Conservation (phyloP, 306 rosid species). For the Gastrolobium bilobum region DNA sequence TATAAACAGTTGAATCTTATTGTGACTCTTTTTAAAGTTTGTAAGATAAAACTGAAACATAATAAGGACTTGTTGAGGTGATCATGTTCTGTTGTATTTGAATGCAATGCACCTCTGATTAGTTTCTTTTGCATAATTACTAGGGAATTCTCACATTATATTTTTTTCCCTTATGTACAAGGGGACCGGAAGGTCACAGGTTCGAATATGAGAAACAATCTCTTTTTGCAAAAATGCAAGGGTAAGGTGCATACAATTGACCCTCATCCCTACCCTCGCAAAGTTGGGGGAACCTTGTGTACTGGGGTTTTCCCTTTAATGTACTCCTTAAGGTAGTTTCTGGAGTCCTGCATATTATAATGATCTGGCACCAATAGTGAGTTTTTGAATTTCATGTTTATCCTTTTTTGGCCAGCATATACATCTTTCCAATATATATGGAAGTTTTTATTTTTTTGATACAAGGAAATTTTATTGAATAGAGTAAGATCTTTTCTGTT, state of each 20-base stretch:
- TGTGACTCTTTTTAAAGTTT: neutral
- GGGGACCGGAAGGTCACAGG: no score
- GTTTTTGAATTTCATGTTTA: conserved; percentile 30
- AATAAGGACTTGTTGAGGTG: neutral
- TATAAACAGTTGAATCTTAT: neutral
- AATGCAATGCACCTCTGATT: conserved; percentile 22
- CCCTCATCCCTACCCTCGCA: no score
- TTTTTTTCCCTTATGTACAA: neutral
- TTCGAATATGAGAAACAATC: no score
- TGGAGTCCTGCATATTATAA: conserved; percentile 24
- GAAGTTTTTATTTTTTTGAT: conserved; percentile 15
- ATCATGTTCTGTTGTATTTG: conserved; percentile 43
- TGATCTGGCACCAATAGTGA: conserved; percentile 29
- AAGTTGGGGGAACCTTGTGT: no score
- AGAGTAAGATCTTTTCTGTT: neutral
- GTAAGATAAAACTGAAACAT: conserved; percentile 34
- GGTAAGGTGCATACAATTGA: no score
- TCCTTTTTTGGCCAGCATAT: neutral
- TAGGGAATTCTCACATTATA: conserved; percentile 27
- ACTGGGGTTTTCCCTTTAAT: no score
- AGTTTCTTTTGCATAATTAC: conserved; percentile 22
- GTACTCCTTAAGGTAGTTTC: conserved; percentile 33
- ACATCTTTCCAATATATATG: conserved; percentile 35
- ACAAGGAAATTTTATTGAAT: conserved; percentile 2
- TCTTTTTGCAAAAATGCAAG: no score